These are phyloP conservation scores for Peziza echinospora DNA, from an alignment of 495 filamentous ascomycete genomes.

Conservation along the genomic window DNA sequence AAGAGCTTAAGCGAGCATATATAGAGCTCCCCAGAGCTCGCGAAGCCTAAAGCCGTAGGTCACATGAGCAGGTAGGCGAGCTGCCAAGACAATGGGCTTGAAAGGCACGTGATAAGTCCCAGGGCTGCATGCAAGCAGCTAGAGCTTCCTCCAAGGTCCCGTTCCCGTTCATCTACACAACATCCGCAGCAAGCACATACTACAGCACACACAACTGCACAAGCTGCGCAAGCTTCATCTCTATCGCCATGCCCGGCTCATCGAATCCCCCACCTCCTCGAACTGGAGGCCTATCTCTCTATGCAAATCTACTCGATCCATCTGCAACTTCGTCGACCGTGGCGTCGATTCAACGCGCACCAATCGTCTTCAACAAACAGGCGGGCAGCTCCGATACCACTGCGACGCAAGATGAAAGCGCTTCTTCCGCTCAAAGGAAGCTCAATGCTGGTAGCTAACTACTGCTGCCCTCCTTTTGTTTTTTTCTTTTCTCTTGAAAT, in stretches of 20 bases:
- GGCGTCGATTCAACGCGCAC: neutral
- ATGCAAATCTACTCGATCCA: constrained; percentile 34
- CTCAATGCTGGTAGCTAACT: constrained; percentile 48
- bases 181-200: too few species aligned
- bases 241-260: neutral
- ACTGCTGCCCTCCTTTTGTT: constrained; percentile 18
- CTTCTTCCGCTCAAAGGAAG: constrained; percentile 36
- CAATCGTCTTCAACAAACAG: constrained; percentile 17
- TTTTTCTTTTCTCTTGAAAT: constrained; percentile 14
- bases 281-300: constrained; percentile 28
- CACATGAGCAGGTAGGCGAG: too few species aligned
- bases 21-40: too few species aligned
- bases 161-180: too few species aligned
- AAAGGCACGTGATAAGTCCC: too few species aligned
- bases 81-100: too few species aligned
- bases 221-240: too few species aligned
- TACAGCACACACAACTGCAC: too few species aligned
- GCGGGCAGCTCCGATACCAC: constrained; percentile 27
- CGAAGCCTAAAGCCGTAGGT: too few species aligned
- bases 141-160: too few species aligned
- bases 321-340: neutral
- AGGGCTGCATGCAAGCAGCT: too few species aligned
- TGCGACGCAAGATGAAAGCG: constrained; percentile 33
- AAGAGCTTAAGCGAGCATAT: too few species aligned
- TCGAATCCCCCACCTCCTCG: constrained; percentile 7